phyloP scores from a whole-genome alignment of 257 asterid genomes.

The Gentiana dahurica region DNA sequence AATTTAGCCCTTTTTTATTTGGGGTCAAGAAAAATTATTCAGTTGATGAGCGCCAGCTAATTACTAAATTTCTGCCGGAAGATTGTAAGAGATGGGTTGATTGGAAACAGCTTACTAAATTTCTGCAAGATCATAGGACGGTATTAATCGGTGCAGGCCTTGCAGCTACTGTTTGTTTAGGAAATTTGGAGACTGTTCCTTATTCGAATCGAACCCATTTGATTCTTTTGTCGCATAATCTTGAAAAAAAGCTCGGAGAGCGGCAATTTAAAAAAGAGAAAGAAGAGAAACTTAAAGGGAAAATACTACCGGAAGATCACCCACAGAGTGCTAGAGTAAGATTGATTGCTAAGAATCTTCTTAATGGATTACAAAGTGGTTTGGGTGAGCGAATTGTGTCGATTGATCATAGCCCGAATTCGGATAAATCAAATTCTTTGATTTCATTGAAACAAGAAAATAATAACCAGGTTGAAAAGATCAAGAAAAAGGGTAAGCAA shows the following conservation, averaged over 20 bases:
- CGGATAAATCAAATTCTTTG: slow-evolving; percentile 12
- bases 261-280: slow-evolving; percentile 40
- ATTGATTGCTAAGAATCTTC: slow-evolving; percentile 51
- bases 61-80: slow-evolving; percentile 59
- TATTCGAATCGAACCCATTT: slow-evolving; percentile 79
- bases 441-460: slow-evolving; percentile 55
- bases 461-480: slow-evolving; percentile 72
- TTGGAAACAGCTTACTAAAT: slow-evolving; percentile 32
- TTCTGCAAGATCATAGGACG: not conserved
- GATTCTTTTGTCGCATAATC: slow-evolving; percentile 48
- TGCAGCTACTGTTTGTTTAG: slow-evolving; percentile 52
- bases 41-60: slow-evolving; percentile 34
- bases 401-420: slow-evolving; percentile 44
- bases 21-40: slow-evolving; percentile 68
- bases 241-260: slow-evolving; percentile 65
- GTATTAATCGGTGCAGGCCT: slow-evolving; percentile 57
- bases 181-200: slow-evolving; percentile 81
- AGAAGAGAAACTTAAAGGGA: slow-evolving; percentile 41
- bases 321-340: slow-evolving; percentile 80
- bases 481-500: slow-evolving; percentile 58
- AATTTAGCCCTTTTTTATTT: slow-evolving; percentile 28
- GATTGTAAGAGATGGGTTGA: slow-evolving; percentile 59
- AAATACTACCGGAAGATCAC: slow-evolving; percentile 72
- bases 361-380: slow-evolving; percentile 72
- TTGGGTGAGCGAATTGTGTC: slow-evolving; percentile 62